Conservation (phyloP, 2,329 filamentous ascomycete species). For the Colletotrichum falcatum region DNA sequence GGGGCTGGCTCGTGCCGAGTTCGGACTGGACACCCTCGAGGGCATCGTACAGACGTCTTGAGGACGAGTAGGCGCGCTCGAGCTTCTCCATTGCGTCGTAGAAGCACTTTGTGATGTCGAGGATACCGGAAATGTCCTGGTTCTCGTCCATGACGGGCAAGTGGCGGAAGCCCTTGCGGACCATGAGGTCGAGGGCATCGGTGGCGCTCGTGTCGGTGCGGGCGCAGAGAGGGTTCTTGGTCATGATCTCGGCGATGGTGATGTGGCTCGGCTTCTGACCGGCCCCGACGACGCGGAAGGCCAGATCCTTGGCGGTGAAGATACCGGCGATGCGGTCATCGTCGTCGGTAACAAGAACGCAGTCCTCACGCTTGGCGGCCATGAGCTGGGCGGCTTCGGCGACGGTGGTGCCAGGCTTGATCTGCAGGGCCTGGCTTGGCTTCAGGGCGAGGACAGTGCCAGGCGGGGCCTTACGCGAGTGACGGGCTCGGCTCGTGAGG, state of each 20-base stretch:
- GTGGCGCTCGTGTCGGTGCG: conserved; percentile 98
- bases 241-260: conserved; percentile 99
- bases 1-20: conserved; percentile 92
- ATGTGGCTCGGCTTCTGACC: conserved; percentile 90
- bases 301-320: conserved; percentile 98
- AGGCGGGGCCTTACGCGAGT: conserved; percentile 92
- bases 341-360: conserved; percentile 96
- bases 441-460: conserved; percentile 96
- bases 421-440: conserved; percentile 95
- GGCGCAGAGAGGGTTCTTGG: conserved; percentile 97
- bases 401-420: conserved; percentile 94
- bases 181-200: conserved; percentile 97
- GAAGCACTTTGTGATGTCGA: conserved; percentile 99
- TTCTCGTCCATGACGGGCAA: conserved; percentile 99
- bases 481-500: conserved; percentile 79
- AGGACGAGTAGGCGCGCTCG: conserved; percentile 96
- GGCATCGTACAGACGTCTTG: conserved; percentile 97
- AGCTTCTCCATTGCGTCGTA: conserved; percentile 99
- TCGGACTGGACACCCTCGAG: conserved; percentile 98
- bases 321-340: conserved; percentile 98
- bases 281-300: conserved; percentile 93
- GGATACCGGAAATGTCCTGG: conserved; percentile 96
- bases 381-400: conserved; percentile 97
- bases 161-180: conserved; percentile 97
- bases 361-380: conserved; percentile 98